A percentile compares a stretch with the other conserved stretches of the same genome.
These are phyloP conservation scores for Geosmithia putterillii DNA, from an alignment of 2,329 filamentous ascomycete species.

Conservation along the genomic window DNA sequence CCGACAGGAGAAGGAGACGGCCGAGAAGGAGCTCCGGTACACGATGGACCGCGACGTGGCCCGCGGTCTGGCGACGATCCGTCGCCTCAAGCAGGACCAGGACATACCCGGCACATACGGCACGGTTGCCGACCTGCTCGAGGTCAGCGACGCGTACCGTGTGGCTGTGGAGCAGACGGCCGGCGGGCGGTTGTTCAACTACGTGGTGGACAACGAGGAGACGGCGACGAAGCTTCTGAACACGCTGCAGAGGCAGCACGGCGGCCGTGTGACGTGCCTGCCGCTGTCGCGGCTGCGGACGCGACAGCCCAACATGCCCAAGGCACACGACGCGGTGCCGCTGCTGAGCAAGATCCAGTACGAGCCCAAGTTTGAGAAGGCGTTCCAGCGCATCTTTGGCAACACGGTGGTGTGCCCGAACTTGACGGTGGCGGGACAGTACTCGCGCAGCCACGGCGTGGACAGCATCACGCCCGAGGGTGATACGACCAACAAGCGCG, in stretches of 20 bases:
- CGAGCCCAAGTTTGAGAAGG: slow-evolving; percentile 64
- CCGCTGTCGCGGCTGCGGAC: slow-evolving; percentile 72
- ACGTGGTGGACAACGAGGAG: slow-evolving; percentile 83
- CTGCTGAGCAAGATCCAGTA: slow-evolving; percentile 77
- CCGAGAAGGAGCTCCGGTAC: slow-evolving; percentile 66
- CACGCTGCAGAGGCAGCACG: slow-evolving; percentile 63
- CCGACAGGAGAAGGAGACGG: slow-evolving; percentile 61
- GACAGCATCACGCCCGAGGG: slow-evolving; percentile 91
- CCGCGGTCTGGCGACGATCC: slow-evolving; percentile 75
- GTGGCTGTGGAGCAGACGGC: slow-evolving; percentile 88
- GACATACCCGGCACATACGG: slow-evolving; percentile 82
- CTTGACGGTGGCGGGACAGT: slow-evolving; percentile 75
- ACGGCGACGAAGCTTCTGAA: slow-evolving; percentile 77
- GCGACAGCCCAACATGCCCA: slow-evolving; percentile 63
- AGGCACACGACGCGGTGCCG: slow-evolving; percentile 76
- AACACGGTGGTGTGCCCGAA: slow-evolving; percentile 92
- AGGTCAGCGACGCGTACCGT: slow-evolving; percentile 73
- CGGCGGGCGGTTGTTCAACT: slow-evolving; percentile 87
- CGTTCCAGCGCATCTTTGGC: slow-evolving; percentile 90
- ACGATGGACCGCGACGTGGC: slow-evolving; percentile 86
- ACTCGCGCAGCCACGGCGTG: slow-evolving; percentile 81
- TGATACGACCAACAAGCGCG: slow-evolving; percentile 88
- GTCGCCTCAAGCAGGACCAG: slow-evolving; percentile 66
- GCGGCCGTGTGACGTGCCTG: slow-evolving; percentile 88
- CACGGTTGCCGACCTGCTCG: slow-evolving; percentile 83